These are phyloP conservation scores for Gamsiella multidivaricata DNA, from an alignment of 192 early-diverging fungal species.

Conservation along the genomic window DNA sequence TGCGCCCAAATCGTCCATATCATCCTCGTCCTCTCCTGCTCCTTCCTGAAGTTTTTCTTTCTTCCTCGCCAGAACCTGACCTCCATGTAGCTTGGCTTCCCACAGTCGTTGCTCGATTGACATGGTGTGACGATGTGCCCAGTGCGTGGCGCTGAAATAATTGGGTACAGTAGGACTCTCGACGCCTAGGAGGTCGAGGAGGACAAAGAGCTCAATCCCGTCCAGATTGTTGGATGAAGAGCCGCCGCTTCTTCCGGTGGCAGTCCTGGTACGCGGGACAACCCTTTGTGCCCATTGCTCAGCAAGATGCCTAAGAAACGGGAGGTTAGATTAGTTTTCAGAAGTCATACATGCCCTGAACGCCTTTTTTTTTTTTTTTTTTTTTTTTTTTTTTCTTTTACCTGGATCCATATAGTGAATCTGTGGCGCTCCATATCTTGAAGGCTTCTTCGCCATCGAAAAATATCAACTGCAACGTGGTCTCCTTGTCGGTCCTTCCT, in stretches of 20 bases:
- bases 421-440: conserved; percentile 73
- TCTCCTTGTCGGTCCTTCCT: conserved; percentile 47
- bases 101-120: conserved; percentile 76
- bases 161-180: conserved; percentile 63
- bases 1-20: conserved; percentile 23
- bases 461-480: conserved; percentile 91
- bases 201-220: conserved; percentile 85
- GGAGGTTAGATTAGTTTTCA: neutral
- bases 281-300: conserved; percentile 73
- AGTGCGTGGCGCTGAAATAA: conserved; percentile 72
- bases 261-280: conserved; percentile 31
- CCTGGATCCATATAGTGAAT: conserved; percentile 92
- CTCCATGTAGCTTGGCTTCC: conserved; percentile 33
- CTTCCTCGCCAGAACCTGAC: conserved; percentile 11
- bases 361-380: neutral
- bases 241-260: conserved; percentile 35
- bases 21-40: conserved; percentile 19
- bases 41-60: neutral
- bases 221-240: conserved; percentile 59
- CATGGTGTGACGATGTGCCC: conserved; percentile 75
- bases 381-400: conserved; percentile 24
- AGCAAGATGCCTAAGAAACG: conserved; percentile 76
- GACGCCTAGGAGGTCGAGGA: conserved; percentile 89
- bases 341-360: no score
- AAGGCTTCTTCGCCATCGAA: conserved; percentile 98